Evolutionary conservation across 305 asterid genomes (phyloP).

Genomic region (Andrographis paniculata): DNA sequence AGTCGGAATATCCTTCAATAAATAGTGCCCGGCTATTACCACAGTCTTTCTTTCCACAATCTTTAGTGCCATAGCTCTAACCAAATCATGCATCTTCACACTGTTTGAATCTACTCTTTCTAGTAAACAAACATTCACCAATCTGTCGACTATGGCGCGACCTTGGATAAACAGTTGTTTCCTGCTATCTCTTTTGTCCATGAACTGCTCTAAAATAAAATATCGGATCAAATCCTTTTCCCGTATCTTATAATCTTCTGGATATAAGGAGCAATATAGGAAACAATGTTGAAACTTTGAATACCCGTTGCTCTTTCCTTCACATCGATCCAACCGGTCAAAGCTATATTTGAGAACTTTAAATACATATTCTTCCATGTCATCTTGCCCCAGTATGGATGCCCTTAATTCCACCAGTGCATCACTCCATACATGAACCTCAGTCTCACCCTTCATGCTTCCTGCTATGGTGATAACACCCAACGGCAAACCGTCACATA

Average conservation of each 20-base stretch:
- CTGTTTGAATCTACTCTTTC: background rate
- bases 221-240: background rate
- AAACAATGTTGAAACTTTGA: constrained; percentile 8
- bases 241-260: background rate
- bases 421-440: constrained; percentile 1
- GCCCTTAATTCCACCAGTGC: no score
- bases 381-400: background rate
- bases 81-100: constrained; percentile 12
- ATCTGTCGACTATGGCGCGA: background rate
- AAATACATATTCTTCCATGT: background rate
- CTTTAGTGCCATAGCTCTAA: constrained; percentile 9
- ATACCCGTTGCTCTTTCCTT: background rate
- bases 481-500: no score
- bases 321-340: background rate
- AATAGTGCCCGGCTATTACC: no score
- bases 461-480: background rate
- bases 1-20: constrained; percentile 6
- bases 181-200: background rate
- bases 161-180: background rate
- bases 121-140: constrained; percentile 1
- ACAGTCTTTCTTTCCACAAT: no score
- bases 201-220: constrained; percentile 2
- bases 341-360: constrained; percentile 6
- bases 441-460: background rate
- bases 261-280: constrained; percentile 12